phyloP scores from a whole-genome alignment of 345 rosid genomes.

The Linum lewisii region DNA sequence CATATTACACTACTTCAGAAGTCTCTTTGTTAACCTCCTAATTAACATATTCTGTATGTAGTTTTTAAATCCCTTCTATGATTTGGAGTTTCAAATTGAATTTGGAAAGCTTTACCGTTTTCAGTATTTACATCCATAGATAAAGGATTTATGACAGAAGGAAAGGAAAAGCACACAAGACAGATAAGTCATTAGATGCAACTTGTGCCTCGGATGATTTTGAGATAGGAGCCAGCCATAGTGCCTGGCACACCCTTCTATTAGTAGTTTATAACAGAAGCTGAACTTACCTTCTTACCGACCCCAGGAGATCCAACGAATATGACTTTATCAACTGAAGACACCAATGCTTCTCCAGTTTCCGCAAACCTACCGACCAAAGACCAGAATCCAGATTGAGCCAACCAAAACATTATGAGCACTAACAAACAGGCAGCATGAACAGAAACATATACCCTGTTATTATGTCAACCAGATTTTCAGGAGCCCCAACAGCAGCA shows the following conservation, averaged over 20 bases:
- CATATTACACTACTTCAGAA: neutral
- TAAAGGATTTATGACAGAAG: neutral
- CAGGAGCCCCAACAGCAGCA: constrained; percentile 96
- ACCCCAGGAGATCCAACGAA: constrained; percentile 97
- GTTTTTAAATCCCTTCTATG: neutral
- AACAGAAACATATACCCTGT: constrained; percentile 56
- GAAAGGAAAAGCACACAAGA: neutral
- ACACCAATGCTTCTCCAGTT: constrained; percentile 92
- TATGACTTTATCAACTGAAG: constrained; percentile 85
- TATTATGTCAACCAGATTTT: constrained; percentile 82
- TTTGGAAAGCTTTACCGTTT: neutral
- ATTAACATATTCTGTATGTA: neutral
- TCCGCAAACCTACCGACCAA: constrained; percentile 60
- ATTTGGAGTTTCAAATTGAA: neutral
- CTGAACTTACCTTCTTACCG: constrained; percentile 71
- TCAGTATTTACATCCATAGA: neutral
- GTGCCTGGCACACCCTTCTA: neutral
- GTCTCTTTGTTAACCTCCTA: neutral
- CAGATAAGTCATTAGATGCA: neutral
- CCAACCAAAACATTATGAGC: constrained; percentile 2
- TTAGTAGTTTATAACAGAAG: neutral
- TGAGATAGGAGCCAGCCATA: too few species aligned
- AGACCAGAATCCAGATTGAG: constrained; percentile 11
- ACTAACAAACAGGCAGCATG: constrained; percentile 5
- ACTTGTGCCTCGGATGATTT: neutral